Conservation (phyloP, 257 asterid genomes). For the Handroanthus guayacan region DNA sequence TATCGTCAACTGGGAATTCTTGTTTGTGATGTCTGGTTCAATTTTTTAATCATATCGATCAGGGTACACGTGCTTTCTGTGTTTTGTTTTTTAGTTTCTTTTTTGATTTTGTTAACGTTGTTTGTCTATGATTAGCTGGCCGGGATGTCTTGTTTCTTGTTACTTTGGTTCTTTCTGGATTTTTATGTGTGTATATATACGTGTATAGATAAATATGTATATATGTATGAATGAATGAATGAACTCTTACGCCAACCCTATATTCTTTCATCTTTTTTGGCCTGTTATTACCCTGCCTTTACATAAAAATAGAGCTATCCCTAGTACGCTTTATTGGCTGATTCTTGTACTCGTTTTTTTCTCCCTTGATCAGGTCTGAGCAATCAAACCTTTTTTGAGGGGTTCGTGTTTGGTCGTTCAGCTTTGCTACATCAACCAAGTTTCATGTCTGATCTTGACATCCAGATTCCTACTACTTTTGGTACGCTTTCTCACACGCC, state of each 20-base stretch:
- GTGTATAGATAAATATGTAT: neutral
- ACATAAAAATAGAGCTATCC: neutral
- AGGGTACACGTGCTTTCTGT: neutral
- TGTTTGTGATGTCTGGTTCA: neutral
- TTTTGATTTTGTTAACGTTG: neutral
- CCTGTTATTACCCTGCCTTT: neutral
- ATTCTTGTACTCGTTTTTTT: neutral
- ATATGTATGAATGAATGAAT: neutral
- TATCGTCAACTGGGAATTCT: neutral
- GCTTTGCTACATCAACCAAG: conserved; percentile 35
- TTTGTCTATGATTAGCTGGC: neutral
- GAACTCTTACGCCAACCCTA: neutral
- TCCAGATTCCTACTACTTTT: conserved; percentile 58
- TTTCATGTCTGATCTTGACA: conserved; percentile 76
- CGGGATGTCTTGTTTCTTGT: neutral
- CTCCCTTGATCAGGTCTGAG: conserved; percentile 31
- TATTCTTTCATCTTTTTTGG: no score
- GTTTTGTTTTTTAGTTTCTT: neutral
- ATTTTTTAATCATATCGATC: neutral
- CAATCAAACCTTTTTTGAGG: conserved; percentile 27
- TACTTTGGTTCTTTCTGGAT: neutral
- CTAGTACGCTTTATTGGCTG: neutral
- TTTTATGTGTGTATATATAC: neutral
- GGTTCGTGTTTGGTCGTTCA: conserved; percentile 7
- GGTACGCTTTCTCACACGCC: conserved; percentile 42